phyloP scores from a whole-genome alignment of 805 yeast genomes.

The Saccharomycopsis selenospora region DNA sequence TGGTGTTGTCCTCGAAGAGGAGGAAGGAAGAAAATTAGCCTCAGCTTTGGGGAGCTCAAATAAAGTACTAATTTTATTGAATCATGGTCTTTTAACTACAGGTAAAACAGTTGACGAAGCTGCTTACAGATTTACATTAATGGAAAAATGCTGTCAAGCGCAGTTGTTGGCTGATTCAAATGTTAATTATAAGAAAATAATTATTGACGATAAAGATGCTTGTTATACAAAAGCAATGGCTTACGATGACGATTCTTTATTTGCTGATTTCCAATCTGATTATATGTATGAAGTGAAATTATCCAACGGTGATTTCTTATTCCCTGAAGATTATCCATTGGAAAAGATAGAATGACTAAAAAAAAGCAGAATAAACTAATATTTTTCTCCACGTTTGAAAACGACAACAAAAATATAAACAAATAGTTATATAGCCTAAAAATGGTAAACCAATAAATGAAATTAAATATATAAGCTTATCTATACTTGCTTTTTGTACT shows the following conservation, averaged over 20 bases:
- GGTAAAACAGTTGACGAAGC: constrained; percentile 72
- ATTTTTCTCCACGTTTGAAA: too few species aligned
- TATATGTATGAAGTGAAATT: constrained; percentile 40
- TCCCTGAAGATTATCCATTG: constrained; percentile 16
- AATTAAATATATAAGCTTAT: too few species aligned
- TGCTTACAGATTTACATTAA: constrained; percentile 52
- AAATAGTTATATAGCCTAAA: too few species aligned
- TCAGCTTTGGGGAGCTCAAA: constrained; percentile 49
- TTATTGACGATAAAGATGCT: constrained; percentile 57
- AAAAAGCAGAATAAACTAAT: background rate
- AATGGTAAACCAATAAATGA: too few species aligned
- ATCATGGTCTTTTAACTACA: constrained; percentile 67
- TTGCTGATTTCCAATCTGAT: constrained; percentile 70
- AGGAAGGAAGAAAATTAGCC: constrained; percentile 59
- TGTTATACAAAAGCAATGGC: constrained; percentile 53
- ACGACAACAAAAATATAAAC: too few species aligned
- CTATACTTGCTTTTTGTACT: too few species aligned
- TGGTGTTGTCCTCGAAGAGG: constrained; percentile 65
- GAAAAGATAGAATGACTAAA: constrained; percentile 9
- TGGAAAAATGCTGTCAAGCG: constrained; percentile 61
- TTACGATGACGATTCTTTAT: constrained; percentile 61
- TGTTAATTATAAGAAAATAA: constrained; percentile 33
- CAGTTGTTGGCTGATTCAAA: constrained; percentile 57
- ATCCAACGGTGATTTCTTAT: constrained; percentile 26
- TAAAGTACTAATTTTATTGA: constrained; percentile 53